phyloP scores from a whole-genome alignment of 306 rosid genomes.

The Trifolium fragiferum region DNA sequence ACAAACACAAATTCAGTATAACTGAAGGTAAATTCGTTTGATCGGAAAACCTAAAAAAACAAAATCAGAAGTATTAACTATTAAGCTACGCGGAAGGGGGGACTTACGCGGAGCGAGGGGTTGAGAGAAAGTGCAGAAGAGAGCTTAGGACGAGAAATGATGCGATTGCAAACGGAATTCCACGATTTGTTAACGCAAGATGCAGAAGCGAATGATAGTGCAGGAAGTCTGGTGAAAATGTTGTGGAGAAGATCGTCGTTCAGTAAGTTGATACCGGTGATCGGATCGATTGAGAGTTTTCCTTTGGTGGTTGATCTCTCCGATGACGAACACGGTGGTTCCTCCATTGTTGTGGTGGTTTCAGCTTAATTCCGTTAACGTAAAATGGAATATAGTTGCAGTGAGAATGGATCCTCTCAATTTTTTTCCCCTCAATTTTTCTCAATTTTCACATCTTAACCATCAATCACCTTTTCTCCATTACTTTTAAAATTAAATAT shows the following conservation, averaged over 20 bases:
- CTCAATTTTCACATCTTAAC: too few relatives aligned
- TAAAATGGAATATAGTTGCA: neutral
- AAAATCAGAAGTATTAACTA: neutral
- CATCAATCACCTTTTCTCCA: too few relatives aligned
- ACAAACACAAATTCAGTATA: neutral
- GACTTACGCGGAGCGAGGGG: constrained; percentile 50
- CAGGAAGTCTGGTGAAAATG: constrained; percentile 55
- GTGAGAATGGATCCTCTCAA: too few relatives aligned
- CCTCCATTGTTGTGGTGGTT: constrained; percentile 41
- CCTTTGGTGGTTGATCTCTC: constrained; percentile 39
- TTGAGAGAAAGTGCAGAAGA: constrained; percentile 75
- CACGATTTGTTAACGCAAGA: constrained; percentile 69
- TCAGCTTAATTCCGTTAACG: neutral
- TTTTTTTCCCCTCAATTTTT: too few relatives aligned
- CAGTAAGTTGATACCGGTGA: constrained; percentile 16
- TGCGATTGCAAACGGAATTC: constrained; percentile 55
- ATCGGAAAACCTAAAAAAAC: neutral
- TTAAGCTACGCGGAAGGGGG: neutral
- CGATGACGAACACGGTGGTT: constrained; percentile 35
- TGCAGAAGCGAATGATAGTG: constrained; percentile 66
- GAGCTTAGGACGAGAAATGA: constrained; percentile 70
- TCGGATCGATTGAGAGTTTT: constrained; percentile 18
- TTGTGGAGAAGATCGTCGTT: constrained; percentile 51
- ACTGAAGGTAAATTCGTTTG: too few relatives aligned
- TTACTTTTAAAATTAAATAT: too few relatives aligned